A percentile compares a stretch with the other conserved stretches of the same genome.
These are phyloP conservation scores for Taiozyma sp. DNA, from an alignment of 1,139 yeast species.

Conservation along the genomic window DNA sequence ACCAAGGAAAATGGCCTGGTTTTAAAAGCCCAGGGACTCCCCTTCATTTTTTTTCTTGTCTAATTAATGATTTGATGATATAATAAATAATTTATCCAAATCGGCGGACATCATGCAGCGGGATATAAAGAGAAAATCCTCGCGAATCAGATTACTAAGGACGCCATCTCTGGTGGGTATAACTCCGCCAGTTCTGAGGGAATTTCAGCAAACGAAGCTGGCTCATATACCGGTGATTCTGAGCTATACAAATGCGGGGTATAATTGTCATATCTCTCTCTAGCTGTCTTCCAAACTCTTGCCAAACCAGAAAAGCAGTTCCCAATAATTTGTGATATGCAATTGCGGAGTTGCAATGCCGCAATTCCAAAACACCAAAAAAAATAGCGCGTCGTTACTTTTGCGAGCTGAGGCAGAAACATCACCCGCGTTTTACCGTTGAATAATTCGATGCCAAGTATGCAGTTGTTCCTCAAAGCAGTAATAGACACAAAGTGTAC, in stretches of 20 bases:
- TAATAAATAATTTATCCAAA: neutral
- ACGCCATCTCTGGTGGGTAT: neutral
- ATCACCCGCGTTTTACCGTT: neutral
- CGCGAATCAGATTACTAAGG: neutral
- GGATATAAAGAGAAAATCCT: neutral
- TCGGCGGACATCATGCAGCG: neutral
- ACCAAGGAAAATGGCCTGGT: neutral
- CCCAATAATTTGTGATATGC: too few relatives aligned
- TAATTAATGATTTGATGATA: neutral
- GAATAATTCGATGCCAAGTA: neutral
- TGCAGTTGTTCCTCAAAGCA: too few relatives aligned
- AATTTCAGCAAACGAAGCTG: neutral
- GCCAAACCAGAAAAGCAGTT: too few relatives aligned
- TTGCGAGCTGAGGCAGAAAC: neutral
- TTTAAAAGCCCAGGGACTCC: neutral
- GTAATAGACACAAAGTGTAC: too few relatives aligned
- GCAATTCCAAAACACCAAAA: neutral
- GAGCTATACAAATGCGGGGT: too few relatives aligned
- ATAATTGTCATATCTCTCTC: too few relatives aligned
- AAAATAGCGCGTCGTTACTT: neutral
- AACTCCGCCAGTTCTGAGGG: neutral
- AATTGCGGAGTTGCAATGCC: neutral
- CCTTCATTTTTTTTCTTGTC: neutral
- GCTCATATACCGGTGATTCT: neutral
- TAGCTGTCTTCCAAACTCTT: too few relatives aligned